phyloP scores from a whole-genome alignment of 129 eudicot genomes.

The Tagetes erecta region DNA sequence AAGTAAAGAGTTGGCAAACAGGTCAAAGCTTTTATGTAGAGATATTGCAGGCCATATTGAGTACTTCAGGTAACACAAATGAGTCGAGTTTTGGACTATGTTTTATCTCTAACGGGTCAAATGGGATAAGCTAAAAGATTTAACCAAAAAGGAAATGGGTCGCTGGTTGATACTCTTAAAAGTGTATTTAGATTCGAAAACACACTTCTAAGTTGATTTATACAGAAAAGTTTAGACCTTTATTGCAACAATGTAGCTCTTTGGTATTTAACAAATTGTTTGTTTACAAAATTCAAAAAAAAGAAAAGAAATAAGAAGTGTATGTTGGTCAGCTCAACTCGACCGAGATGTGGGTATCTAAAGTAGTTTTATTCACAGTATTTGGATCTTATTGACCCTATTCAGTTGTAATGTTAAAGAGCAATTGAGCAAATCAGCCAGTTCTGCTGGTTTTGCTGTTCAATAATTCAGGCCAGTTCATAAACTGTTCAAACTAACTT shows the following conservation, averaged over 20 bases:
- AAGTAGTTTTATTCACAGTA: not conserved
- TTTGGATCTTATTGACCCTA: not conserved
- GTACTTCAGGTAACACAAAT: conserved; percentile 39
- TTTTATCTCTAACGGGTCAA: not conserved
- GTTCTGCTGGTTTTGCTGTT: no score
- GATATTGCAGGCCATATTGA: conserved; percentile 82
- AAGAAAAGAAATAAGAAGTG: not conserved
- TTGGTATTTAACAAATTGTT: not conserved
- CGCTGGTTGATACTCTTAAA: not conserved
- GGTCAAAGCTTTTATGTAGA: conserved; percentile 73
- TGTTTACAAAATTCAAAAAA: not conserved
- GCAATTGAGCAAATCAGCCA: no score
- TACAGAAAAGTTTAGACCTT: not conserved
- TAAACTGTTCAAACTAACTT: not conserved
- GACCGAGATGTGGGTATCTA: not conserved
- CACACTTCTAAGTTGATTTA: not conserved
- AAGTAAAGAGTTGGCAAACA: conserved; percentile 66
- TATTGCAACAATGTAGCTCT: not conserved
- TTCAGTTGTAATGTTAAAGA: not conserved
- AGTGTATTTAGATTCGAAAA: not conserved
- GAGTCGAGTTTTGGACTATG: not conserved
- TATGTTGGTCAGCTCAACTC: not conserved
- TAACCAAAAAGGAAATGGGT: not conserved
- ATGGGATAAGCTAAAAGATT: not conserved
- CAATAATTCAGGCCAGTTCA: not conserved